Evolutionary conservation across 1,139 yeast species (phyloP).

Genomic region (Pichia kudriavzevii): DNA sequence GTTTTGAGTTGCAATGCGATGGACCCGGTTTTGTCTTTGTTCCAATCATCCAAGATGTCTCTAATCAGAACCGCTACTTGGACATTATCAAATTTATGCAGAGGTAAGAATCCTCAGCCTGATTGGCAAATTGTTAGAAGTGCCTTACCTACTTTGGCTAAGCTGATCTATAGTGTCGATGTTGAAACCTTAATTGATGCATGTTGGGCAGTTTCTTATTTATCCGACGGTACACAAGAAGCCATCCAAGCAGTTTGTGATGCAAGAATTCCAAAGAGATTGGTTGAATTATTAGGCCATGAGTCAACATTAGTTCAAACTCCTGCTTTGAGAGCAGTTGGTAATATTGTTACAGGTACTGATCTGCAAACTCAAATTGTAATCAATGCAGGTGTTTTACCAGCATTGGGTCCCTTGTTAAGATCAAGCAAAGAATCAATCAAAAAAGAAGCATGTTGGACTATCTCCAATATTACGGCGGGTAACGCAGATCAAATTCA

Average conservation of each 20-base stretch:
- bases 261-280: slow-evolving; percentile 88
- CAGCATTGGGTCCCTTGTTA: slow-evolving; percentile 74
- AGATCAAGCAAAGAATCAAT: slow-evolving; percentile 84
- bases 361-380: slow-evolving; percentile 94
- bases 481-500: slow-evolving; percentile 94
- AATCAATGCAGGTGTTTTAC: slow-evolving; percentile 85
- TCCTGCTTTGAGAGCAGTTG: slow-evolving; percentile 95
- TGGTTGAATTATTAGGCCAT: slow-evolving; percentile 82
- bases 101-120: slow-evolving; percentile 96
- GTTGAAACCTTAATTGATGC: slow-evolving; percentile 94
- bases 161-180: slow-evolving; percentile 82
- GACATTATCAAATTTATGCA: slow-evolving; percentile 93
- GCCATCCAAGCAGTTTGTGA: slow-evolving; percentile 97
- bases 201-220: slow-evolving; percentile 96
- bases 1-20: slow-evolving; percentile 82
- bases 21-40: slow-evolving; percentile 75
- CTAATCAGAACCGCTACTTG: slow-evolving; percentile 94
- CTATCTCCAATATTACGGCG: slow-evolving; percentile 94
- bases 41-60: slow-evolving; percentile 76
- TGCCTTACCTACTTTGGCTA: slow-evolving; percentile 88
- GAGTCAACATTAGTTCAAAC: slow-evolving; percentile 86
- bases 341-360: slow-evolving; percentile 95
- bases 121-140: slow-evolving; percentile 82
- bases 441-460: slow-evolving; percentile 98
- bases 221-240: slow-evolving; percentile 86